Evolutionary conservation across 2,329 filamentous ascomycete species (phyloP).

Genomic region (Colletotrichum salicis): DNA sequence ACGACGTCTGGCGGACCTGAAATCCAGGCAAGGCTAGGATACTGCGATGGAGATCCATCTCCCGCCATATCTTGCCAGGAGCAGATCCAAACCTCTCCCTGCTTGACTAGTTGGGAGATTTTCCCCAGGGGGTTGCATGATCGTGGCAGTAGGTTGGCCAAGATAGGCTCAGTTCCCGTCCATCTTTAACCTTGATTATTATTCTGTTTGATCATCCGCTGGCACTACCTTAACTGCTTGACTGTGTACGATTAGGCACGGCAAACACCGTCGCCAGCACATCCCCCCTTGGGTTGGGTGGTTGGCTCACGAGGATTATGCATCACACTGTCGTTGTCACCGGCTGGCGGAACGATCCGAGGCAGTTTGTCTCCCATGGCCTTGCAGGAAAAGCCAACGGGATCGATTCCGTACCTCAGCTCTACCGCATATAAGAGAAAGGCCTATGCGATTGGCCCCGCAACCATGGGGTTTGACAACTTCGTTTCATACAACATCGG

Average conservation of each 20-base stretch:
- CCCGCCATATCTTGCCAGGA: background rate
- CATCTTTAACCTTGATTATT: background rate
- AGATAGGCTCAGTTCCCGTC: background rate
- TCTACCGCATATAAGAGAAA: background rate
- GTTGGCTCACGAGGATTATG: background rate
- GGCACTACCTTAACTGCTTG: no score
- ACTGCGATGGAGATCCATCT: background rate
- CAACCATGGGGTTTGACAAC: background rate
- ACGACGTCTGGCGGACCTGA: background rate
- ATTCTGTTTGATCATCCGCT: constrained; percentile 6
- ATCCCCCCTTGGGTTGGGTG: no score
- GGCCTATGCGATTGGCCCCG: constrained; percentile 17
- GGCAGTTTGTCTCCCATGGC: background rate
- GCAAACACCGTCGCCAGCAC: no score
- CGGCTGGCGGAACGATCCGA: background rate
- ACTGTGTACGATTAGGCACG: background rate
- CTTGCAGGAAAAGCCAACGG: background rate
- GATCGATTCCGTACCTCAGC: background rate
- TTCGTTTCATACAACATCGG: constrained; percentile 21
- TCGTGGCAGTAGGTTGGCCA: background rate
- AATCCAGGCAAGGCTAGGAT: background rate
- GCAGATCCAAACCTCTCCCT: background rate
- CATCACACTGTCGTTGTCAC: background rate
- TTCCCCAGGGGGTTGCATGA: background rate
- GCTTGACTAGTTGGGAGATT: background rate